Evolutionary conservation across 108 stramenopile species (phyloP).

Genomic region (Discostella stelligeroides): DNA sequence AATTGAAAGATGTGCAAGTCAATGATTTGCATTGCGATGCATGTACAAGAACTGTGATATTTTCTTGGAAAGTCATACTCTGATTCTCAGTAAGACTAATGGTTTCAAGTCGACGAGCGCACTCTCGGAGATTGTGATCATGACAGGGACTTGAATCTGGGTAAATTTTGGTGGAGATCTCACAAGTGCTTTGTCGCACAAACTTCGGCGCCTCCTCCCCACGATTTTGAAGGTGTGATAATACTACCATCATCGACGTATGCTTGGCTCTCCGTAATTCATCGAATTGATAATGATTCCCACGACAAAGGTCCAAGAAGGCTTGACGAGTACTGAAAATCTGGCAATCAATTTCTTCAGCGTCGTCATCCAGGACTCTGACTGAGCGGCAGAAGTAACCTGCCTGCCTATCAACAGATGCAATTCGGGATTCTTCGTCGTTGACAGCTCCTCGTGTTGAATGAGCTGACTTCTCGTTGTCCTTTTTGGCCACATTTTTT

Average conservation of each 20-base stretch:
- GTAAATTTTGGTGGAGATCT: constrained; percentile 81
- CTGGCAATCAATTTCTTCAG: constrained; percentile 87
- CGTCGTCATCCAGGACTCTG: constrained; percentile 88
- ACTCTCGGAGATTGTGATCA: constrained; percentile 90
- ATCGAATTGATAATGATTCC: constrained; percentile 99
- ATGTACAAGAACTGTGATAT: constrained; percentile 96
- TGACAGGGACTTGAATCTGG: constrained; percentile 87
- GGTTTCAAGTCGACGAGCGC: constrained; percentile 72
- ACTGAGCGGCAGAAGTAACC: constrained; percentile 59
- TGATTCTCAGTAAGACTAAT: constrained; percentile 81
- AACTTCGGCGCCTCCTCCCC: constrained; percentile 96
- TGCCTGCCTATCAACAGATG: constrained; percentile 48
- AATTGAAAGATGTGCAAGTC: constrained; percentile 88
- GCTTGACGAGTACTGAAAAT: constrained; percentile 86
- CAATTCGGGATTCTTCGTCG: too few species aligned
- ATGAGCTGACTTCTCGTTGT: constrained; percentile 11
- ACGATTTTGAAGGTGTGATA: constrained; percentile 98
- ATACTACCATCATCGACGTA: constrained; percentile 98
- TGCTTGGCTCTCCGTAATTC: constrained; percentile 97
- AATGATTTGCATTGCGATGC: constrained; percentile 84
- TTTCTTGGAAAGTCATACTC: constrained; percentile 85
- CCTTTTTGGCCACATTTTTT: constrained; percentile 3
- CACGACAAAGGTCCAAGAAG: constrained; percentile 86
- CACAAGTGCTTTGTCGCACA: constrained; percentile 84
- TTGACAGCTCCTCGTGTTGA: constrained; percentile 61